phyloP scores from a whole-genome alignment of 495 filamentous ascomycete species.

The Neurospora sublineolata region DNA sequence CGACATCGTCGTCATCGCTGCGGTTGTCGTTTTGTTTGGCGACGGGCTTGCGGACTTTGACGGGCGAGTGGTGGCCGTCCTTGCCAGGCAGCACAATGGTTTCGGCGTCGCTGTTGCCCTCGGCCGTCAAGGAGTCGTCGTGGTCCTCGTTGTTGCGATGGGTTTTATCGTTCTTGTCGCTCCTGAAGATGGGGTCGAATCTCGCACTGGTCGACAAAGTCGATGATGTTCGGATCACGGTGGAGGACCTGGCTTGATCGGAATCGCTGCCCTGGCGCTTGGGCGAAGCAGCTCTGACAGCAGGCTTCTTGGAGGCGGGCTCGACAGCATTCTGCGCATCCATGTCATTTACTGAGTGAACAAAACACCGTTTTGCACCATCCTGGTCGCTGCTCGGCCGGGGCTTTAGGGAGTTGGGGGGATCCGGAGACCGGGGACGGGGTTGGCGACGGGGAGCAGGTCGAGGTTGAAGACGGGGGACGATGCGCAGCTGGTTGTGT shows the following conservation, averaged over 20 bases:
- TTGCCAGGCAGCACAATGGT: constrained; percentile 68
- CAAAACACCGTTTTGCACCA: constrained; percentile 38
- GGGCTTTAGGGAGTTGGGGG: constrained; percentile 1
- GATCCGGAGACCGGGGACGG: background rate
- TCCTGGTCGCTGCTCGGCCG: constrained; percentile 37
- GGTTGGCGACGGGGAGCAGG: background rate
- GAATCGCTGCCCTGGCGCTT: constrained; percentile 33
- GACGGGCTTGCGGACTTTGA: constrained; percentile 50
- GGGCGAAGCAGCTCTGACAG: constrained; percentile 28
- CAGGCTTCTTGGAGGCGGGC: constrained; percentile 43
- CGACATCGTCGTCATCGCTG: constrained; percentile 29
- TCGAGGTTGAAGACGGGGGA: background rate
- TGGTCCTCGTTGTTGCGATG: background rate
- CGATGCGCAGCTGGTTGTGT: background rate
- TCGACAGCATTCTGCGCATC: constrained; percentile 49
- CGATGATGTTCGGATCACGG: constrained; percentile 16
- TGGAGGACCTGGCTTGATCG: constrained; percentile 27
- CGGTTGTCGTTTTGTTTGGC: constrained; percentile 58
- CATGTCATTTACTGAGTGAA: constrained; percentile 45
- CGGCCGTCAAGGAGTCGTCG: constrained; percentile 33
- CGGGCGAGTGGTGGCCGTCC: constrained; percentile 53
- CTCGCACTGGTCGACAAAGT: constrained; percentile 10
- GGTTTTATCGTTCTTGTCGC: constrained; percentile 7
- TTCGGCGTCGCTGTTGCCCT: constrained; percentile 68
- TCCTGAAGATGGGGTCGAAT: constrained; percentile 15